Base-by-base conservation (phyloP, 495 filamentous ascomycete genomes). In the Usnea hakonensis region DNA sequence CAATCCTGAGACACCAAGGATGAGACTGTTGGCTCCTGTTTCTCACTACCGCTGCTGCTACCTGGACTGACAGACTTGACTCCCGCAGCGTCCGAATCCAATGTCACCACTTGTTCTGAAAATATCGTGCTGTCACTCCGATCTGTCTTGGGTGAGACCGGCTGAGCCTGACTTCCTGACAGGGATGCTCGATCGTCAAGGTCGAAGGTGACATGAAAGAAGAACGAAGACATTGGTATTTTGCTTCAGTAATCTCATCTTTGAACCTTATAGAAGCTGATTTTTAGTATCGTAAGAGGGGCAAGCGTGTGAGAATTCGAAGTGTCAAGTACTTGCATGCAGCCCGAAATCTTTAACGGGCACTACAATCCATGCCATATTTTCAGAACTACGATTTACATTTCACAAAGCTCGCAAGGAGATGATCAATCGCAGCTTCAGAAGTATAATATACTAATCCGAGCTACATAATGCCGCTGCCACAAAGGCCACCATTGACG, bases 121-220 rank as follows among this genome's bases (percentile, higher is more conserved):
- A 13, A 13, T 5, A 0, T 7, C 19, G 32, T 48, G 32, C 43
- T 28, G 1, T 55, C 36, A 36, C 26, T 33, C 23, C 55, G 56
- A 32, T 64, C 48, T 38, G 40, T 14, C 5, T 53, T 21, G 5
- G 9, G 46, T 5, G 30, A 53, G 46, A 21, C 35, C 38, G 46
- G 44, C 8, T 26, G 46, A 4, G 9, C 10, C 35, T 44, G 46
- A 37, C 26, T 60, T 35, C 46, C 35, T 19, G 33, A 21, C 33
- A 30, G 30, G 35, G 58, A 38, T 53, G 55, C 13, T 23, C 17
- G 37, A 23, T 33, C 26, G 21, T 54, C 44, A 64, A 97, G 79
- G 79, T 97, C 93, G 69, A 98, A 83, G 67, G 86, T 85, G 35
- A 98, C 72, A 69, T 97, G 93, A 68, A 92, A 98, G 74, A 91